Evolutionary conservation across 2,329 filamentous ascomycete genomes (phyloP), one percentile per base, ranked within the genome.

Genomic region (Phialemonium atrogriseum): DNA sequence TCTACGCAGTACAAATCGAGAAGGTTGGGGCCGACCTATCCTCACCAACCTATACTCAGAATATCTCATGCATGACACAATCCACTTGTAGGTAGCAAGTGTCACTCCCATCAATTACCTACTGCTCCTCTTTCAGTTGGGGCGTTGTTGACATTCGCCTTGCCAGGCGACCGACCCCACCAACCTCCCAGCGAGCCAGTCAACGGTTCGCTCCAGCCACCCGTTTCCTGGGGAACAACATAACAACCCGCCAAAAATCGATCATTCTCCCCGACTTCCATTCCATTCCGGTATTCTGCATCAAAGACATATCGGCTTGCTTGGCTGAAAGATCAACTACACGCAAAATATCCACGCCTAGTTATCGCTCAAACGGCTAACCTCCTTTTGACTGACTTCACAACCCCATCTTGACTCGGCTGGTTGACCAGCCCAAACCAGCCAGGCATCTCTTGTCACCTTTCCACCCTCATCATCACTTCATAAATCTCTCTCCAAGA

Each of bases 401-500:
- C 20, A 22, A 20, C 12, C 30, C 11, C 14, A n/a, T n/a, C n/a
- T 24, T 17, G 25, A 24, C 40, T 39, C 36, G 41, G 47, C 46
- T 50, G 43, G 47, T 31, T 41, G 18, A 37, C 43, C 46, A 45
- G 43, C 42, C 29, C 8, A 17, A 27, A 36, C 39, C 45, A 48
- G 41, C 45, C 38, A 37, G 40, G 39, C 9, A n/a, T 11, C 23
- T 29, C 22, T 32, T 21, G 28, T 24, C 17, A 21, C 13, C 22
- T 26, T 34, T 30, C 30, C 13, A 26, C 17, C 13, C 14, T 18
- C 30, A 21, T 40, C 34, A 27, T 33, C 35, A 14, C 19, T 16
- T 16, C 16, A 26, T 23, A 21, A 25, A 37, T 19, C 24, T 35
- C 30, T 11, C 18, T 19, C 33, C n/a, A n/a, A n/a, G n/a, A 22